These are phyloP conservation scores for Epichloe uncinata DNA, from an alignment of 2,329 filamentous ascomycete genomes.

Conservation along the genomic window DNA sequence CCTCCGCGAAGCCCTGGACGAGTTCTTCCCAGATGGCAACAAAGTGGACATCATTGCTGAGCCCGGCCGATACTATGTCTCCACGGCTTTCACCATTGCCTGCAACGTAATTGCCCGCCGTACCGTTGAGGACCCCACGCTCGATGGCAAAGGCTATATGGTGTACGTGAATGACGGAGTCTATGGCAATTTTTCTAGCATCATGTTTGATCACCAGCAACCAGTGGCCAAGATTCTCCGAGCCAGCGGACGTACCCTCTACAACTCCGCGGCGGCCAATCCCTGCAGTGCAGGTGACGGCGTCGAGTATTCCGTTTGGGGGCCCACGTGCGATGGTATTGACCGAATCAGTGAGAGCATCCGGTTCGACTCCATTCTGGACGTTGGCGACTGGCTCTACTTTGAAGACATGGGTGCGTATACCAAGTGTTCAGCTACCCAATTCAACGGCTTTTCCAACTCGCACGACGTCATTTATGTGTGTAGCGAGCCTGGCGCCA, in stretches of 20 bases:
- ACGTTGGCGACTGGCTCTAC: conserved; percentile 96
- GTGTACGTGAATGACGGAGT: conserved; percentile 94
- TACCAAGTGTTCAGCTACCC: conserved; percentile 93
- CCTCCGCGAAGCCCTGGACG: conserved; percentile 66
- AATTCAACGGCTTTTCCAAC: conserved; percentile 95
- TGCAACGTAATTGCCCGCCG: conserved; percentile 94
- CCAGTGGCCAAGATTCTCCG: conserved; percentile 73
- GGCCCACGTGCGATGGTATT: conserved; percentile 94
- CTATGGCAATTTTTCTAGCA: conserved; percentile 97
- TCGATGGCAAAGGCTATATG: conserved; percentile 71
- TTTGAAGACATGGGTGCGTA: conserved; percentile 99
- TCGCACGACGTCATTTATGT: conserved; percentile 89
- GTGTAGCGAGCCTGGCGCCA: conserved; percentile 81
- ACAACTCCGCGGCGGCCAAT: conserved; percentile 39
- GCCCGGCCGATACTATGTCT: conserved; percentile 92
- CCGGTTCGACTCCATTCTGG: conserved; percentile 60
- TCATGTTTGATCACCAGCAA: conserved; percentile 97
- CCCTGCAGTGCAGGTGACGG: conserved; percentile 33
- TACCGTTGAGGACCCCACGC: conserved; percentile 60
- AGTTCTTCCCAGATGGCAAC: conserved; percentile 64
- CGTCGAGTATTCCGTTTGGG: conserved; percentile 91
- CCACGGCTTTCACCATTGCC: conserved; percentile 83
- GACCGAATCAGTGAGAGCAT: conserved; percentile 82
- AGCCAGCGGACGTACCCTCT: conserved; percentile 42
- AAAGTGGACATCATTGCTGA: conserved; percentile 83